Evolutionary conservation across 2,329 filamentous ascomycete genomes (phyloP), one percentile per base, ranked within the genome.

Genomic region (Didymella glomerata): DNA sequence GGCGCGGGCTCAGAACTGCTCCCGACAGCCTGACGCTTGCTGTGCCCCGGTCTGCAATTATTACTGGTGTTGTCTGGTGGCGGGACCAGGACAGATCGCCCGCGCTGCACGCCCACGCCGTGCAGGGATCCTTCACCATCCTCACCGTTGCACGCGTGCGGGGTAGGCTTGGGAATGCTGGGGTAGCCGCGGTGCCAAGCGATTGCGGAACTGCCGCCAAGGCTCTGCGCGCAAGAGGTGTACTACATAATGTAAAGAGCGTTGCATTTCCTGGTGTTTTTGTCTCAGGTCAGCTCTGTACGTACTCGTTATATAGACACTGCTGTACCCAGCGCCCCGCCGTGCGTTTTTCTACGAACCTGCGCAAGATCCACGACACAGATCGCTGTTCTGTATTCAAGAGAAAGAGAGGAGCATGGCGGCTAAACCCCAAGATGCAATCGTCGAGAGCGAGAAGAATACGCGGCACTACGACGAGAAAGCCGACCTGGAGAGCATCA

Each of bases 131-230:
- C 41, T 50, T 59, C 56, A 46, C 47, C 47, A 27, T 54, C 41
- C 42, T 59, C 56, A 46, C 50, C 51, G 41, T 54, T 54, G 54
- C 41, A 58, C 42, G 32, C 22, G 68, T 70, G 68, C 68, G 68
- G 68, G 68, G 68, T 66, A 69, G 41, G 24, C 66, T 69, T 64
- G 65, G 61, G 52, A 54, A 24, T 36, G 16, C 52, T 30, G 44
- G 51, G 51, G 51, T 47, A 30, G 38, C 57, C 46, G 32, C 36
- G 36, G 16, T 60, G 67, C 65, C 65, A 68, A 69, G 63, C 2
- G 41, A 36, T 22, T 54, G 49, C 16, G 45, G 22, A 28, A 24
- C 18, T 8, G 10, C 4, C 8, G 52, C 46, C 53, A 49, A 56
- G 54, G 24, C 18, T 25, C 14, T 3, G 3, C 14, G 22, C 13